Evolutionary conservation across 768 basidiomycete species (phyloP).

Genomic region (Cystobasidiopsis lactophilus): DNA sequence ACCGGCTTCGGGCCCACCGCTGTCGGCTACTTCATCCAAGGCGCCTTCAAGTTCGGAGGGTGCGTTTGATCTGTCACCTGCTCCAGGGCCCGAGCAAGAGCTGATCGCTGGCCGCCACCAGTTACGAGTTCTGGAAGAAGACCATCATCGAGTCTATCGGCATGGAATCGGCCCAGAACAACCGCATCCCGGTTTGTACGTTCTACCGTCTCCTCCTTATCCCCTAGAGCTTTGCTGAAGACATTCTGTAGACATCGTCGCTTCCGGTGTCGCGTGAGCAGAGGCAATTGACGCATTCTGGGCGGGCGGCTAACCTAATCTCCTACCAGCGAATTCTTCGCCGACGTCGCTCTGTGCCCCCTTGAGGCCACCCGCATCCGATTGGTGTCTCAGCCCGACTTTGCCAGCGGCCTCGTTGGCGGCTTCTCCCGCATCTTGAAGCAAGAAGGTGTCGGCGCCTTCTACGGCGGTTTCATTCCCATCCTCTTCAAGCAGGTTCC

Average conservation of each 20-base stretch:
- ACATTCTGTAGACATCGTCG: not conserved
- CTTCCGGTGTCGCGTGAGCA: conserved; percentile 4
- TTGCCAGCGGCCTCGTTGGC: conserved; percentile 55
- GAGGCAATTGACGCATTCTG: conserved; percentile 41
- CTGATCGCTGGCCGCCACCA: too few relatives aligned
- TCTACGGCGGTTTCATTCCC: conserved; percentile 38
- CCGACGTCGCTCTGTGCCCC: conserved; percentile 58
- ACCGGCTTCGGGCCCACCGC: conserved; percentile 87
- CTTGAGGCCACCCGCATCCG: conserved; percentile 60
- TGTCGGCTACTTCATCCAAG: conserved; percentile 73
- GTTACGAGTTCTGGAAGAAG: conserved; percentile 68
- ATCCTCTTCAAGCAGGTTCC: conserved; percentile 16
- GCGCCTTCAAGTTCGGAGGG: conserved; percentile 96
- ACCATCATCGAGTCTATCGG: conserved; percentile 42
- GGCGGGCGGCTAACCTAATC: conserved; percentile 58
- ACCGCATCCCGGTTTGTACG: conserved; percentile 22
- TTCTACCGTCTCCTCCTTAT: not conserved
- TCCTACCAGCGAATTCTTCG: conserved; percentile 50
- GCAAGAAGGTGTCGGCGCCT: conserved; percentile 53
- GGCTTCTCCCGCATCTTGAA: conserved; percentile 58
- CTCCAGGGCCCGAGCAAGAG: too few relatives aligned
- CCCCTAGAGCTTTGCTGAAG: not conserved
- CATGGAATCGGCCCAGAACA: conserved; percentile 43
- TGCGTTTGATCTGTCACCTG: conserved; percentile 11
- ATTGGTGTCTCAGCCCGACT: conserved; percentile 50